phyloP scores from a whole-genome alignment of 2,329 filamentous ascomycete species.

The Arthroderma sp. region DNA sequence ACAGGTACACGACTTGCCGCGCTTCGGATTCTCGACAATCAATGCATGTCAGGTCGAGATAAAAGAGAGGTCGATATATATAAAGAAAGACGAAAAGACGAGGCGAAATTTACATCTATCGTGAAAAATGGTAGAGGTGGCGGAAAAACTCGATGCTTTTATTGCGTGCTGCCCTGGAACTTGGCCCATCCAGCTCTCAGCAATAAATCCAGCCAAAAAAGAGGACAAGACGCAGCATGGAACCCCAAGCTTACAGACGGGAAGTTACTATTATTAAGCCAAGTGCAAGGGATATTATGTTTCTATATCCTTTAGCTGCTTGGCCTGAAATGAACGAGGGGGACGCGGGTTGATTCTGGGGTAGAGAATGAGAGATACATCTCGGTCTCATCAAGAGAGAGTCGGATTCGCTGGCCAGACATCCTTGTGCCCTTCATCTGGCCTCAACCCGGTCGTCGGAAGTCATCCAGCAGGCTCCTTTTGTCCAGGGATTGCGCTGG shows the following conservation, averaged over 20 bases:
- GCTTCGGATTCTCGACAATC: too few species aligned
- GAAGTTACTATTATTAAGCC: constrained; percentile 6
- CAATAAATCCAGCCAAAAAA: background rate
- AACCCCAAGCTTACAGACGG: background rate
- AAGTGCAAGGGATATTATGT: background rate
- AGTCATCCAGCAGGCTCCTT: background rate
- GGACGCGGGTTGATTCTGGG: background rate
- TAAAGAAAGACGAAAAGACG: background rate
- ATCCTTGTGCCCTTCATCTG: background rate
- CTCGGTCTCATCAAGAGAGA: too few species aligned
- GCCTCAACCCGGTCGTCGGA: background rate
- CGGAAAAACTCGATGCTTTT: background rate
- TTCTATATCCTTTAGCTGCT: background rate
- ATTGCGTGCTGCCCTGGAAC: background rate
- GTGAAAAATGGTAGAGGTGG: too few species aligned
- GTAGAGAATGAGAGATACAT: background rate
- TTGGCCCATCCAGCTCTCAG: background rate
- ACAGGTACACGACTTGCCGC: too few species aligned
- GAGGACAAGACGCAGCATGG: background rate
- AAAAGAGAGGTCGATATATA: background rate
- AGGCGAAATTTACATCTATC: background rate
- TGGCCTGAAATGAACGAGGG: background rate
- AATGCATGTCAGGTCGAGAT: background rate
- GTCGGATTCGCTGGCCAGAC: background rate
- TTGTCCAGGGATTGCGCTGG: background rate